Conservation (phyloP, 164 flowering plant genomes). For the Chimonanthus praecox region DNA sequence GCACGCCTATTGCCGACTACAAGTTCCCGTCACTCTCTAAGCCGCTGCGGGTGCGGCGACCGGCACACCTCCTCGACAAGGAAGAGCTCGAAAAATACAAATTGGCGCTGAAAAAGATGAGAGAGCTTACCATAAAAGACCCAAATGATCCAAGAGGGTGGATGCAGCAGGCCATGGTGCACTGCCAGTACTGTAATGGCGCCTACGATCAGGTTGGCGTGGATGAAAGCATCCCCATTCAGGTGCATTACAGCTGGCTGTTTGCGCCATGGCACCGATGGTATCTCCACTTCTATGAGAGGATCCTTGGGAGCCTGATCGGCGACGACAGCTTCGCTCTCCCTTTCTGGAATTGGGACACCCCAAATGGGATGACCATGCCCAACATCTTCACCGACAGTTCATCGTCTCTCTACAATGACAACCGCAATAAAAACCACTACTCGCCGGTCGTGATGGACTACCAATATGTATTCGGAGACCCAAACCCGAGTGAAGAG, state of each 20-base stretch:
- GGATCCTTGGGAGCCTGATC: conserved; percentile 7
- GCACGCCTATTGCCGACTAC: conserved; percentile 2
- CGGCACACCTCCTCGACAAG: background rate
- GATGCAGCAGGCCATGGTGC: conserved; percentile 8
- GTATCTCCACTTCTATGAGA: conserved; percentile 12
- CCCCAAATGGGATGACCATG: conserved; percentile 5
- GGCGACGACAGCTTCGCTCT: conserved; percentile 10
- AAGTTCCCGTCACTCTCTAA: background rate
- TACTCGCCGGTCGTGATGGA: background rate
- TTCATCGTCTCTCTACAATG: conserved; percentile 3
- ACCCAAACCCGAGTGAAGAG: background rate
- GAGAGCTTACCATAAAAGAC: background rate
- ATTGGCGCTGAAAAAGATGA: background rate
- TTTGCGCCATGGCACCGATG: conserved; percentile 14
- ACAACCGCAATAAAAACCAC: background rate
- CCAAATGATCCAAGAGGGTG: conserved; percentile 3
- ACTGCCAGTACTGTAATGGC: conserved; percentile 10
- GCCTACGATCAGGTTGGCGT: conserved; percentile 6
- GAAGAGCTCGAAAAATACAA: conserved; percentile 1
- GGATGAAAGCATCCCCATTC: background rate
- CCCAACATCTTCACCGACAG: background rate
- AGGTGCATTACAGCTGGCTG: conserved; percentile 11
- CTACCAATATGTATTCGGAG: background rate
- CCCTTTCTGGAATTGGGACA: conserved; percentile 12
- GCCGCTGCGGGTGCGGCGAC: conserved; percentile 1